Conservation (phyloP, 768 basidiomycete genomes). For the Pluteus cervinus region DNA sequence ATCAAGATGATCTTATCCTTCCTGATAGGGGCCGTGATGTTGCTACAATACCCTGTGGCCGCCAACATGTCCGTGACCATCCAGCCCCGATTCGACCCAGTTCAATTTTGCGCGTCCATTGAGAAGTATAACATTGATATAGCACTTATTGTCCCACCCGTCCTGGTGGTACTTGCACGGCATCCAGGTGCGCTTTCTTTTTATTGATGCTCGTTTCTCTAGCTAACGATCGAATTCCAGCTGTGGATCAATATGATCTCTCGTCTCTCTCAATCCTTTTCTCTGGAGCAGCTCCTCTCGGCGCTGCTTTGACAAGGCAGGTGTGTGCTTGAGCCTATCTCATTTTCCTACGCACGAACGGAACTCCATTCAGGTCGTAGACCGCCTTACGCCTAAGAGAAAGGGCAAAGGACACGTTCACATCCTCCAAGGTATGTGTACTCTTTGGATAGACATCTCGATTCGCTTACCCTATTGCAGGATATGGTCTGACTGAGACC, state of each 20-base stretch:
- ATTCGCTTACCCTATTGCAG: slow-evolving; percentile 22
- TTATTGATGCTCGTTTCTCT: slow-evolving; percentile 1
- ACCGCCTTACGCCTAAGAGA: slow-evolving; percentile 28
- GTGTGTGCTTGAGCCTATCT: slow-evolving; percentile 26
- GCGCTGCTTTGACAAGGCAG: slow-evolving; percentile 50
- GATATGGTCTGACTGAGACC: slow-evolving; percentile 80
- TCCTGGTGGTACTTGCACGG: slow-evolving; percentile 70
- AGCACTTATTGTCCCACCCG: slow-evolving; percentile 70
- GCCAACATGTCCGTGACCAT: slow-evolving; percentile 48
- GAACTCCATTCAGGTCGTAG: slow-evolving; percentile 22
- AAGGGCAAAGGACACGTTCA: slow-evolving; percentile 33
- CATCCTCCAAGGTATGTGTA: slow-evolving; percentile 45
- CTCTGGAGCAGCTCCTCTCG: slow-evolving; percentile 80
- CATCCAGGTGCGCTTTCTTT: slow-evolving; percentile 49
- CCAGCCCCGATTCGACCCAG: slow-evolving; percentile 67
- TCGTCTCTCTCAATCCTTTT: slow-evolving; percentile 49
- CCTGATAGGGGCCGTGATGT: slow-evolving; percentile 46
- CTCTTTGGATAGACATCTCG: neutral
- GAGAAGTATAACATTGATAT: slow-evolving; percentile 57
- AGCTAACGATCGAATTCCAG: slow-evolving; percentile 21
- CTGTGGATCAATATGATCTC: slow-evolving; percentile 62
- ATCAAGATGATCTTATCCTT: neutral
- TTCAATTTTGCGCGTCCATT: slow-evolving; percentile 57
- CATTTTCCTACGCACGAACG: neutral
- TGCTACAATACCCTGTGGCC: slow-evolving; percentile 53